Conservation (phyloP, 306 rosid genomes). For the Pachyrhizus erosus region DNA sequence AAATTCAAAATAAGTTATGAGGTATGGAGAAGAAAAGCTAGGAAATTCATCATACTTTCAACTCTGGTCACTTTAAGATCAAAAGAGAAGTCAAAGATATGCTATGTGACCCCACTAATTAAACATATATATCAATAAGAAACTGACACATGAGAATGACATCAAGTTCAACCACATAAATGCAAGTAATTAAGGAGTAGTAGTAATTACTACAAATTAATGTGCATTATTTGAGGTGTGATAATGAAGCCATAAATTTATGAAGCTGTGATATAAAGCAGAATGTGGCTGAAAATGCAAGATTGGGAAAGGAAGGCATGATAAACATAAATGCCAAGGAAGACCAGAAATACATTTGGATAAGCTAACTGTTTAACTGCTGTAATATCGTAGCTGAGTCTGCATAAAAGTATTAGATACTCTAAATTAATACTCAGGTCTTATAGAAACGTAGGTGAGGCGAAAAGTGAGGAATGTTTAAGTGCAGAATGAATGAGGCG, state of each 20-base stretch:
- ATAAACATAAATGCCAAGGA: constrained; percentile 48
- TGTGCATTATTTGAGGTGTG: constrained; percentile 40
- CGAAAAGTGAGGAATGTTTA: too few species aligned
- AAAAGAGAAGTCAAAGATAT: constrained; percentile 61
- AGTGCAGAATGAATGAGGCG: too few species aligned
- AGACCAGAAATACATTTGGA: too few species aligned
- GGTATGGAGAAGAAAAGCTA: constrained; percentile 62
- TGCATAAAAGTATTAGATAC: too few species aligned
- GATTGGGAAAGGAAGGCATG: constrained; percentile 59
- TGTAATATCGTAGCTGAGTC: too few species aligned
- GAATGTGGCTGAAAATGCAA: constrained; percentile 56
- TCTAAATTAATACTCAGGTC: too few species aligned
- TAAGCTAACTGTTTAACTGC: too few species aligned
- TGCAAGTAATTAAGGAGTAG: background rate
- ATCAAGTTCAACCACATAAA: background rate
- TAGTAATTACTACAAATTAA: constrained; percentile 1
- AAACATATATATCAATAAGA: background rate
- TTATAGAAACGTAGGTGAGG: too few species aligned
- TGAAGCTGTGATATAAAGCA: constrained; percentile 52
- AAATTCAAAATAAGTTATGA: constrained; percentile 83
- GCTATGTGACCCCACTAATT: constrained; percentile 57
- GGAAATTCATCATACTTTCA: constrained; percentile 59
- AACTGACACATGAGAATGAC: constrained; percentile 28
- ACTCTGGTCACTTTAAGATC: constrained; percentile 88
- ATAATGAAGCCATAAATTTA: constrained; percentile 40